Evolutionary conservation across 2,329 filamentous ascomycete species (phyloP), one percentile per base, ranked within the genome.

Genomic region (Sordariomycetes sp.): DNA sequence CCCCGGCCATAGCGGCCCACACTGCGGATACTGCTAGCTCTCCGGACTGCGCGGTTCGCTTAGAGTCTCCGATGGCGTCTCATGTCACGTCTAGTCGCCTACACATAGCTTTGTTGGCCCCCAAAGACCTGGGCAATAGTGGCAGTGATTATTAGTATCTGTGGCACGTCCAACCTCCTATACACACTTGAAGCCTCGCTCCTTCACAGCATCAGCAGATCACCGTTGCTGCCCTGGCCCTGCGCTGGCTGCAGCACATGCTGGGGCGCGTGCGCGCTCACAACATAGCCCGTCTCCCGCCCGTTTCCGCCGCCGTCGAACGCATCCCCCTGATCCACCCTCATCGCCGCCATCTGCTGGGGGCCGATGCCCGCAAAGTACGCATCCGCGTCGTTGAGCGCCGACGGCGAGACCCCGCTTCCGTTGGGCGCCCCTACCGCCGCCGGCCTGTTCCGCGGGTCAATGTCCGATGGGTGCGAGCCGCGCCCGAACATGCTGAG

Each of bases 351-450:
- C 86, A 91, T 88, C 68, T 89, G 86, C 69, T 86, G 82, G 60
- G 76, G 82, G 1, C 86, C 85, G n/a, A 91, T 78, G 52, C 85
- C 87, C 18, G 88, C 86, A 71, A 97, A 97, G 72, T 96, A 97
- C 18, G 87, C 84, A 67, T 97, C 93, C 11, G 92, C 93, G 58
- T 94, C 91, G 66, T 80, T 88, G 40, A 95, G 85, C 1, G 90
- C 90, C 28, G 85, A 82, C 3, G 83, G 79, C 46, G 58, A 54
- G 53, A 56, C n/a, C 28, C 22, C 25, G 14, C 35, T 51, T 3
- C 46, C 53, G 20, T 28, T 34, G 20, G 11, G 22, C 32, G 10
- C 28, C 22, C 22, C 37, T 37, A 37, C 74, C 76, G 53, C 78
- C 79, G 60, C 55, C 52, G 60, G 61, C 43, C 69, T 66, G 53